Percentiles rank a stretch among this genome's conserved stretches.
These are phyloP conservation scores for Exophiala sideris DNA, from an alignment of 2,329 filamentous ascomycete genomes.

Conservation along the genomic window DNA sequence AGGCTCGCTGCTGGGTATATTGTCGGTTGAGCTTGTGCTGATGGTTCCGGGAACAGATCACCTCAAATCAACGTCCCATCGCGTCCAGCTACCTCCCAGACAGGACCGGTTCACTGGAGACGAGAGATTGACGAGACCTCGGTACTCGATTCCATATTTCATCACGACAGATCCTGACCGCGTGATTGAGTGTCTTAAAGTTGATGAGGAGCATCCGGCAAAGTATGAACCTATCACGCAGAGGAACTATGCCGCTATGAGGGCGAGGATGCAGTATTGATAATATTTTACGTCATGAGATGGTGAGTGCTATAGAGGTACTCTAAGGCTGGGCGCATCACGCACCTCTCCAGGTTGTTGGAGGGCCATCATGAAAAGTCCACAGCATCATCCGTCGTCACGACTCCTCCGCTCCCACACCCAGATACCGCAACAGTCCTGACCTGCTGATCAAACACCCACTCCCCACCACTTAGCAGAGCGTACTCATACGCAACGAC, in stretches of 20 bases:
- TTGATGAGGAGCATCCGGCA: conserved; percentile 40
- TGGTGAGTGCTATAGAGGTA: too few relatives aligned
- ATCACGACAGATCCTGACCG: conserved; percentile 50
- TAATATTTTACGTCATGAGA: too few relatives aligned
- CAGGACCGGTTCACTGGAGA: conserved; percentile 38
- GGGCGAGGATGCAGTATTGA: conserved; percentile 34
- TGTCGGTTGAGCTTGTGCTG: background rate
- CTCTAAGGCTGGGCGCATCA: too few relatives aligned
- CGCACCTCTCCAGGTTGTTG: too few relatives aligned
- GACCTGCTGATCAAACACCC: conserved; percentile 9
- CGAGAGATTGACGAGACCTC: conserved; percentile 45
- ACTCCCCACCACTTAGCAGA: conserved; percentile 53
- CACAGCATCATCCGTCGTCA: conserved; percentile 7
- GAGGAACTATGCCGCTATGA: conserved; percentile 37
- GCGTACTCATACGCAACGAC: conserved; percentile 68
- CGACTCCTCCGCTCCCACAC: conserved; percentile 10
- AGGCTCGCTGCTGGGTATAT: too few relatives aligned
- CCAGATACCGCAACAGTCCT: conserved; percentile 4
- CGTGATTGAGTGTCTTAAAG: conserved; percentile 52
- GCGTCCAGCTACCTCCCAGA: conserved; percentile 47
- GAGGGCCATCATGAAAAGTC: too few relatives aligned
- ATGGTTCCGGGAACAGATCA: conserved; percentile 40
- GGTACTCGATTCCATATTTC: conserved; percentile 62
- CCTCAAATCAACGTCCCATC: conserved; percentile 53
- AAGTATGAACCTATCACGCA: conserved; percentile 52